These are phyloP conservation scores for Camellia granthamiana DNA, from an alignment of 148 eudicot species.

Conservation along the genomic window DNA sequence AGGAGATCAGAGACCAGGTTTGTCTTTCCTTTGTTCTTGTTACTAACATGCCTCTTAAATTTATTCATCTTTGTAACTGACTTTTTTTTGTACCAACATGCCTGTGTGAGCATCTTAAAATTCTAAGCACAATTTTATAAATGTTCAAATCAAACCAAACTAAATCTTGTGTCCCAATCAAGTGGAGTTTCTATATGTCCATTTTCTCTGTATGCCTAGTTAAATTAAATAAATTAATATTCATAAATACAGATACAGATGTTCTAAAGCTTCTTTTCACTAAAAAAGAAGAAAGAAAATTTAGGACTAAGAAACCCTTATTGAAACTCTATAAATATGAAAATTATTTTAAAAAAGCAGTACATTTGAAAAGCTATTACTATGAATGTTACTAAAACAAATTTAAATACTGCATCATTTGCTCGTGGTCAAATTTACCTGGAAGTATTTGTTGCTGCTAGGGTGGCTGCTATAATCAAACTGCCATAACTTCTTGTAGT, in stretches of 20 bases:
- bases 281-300: too few species aligned
- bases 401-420: not conserved
- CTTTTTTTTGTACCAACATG: not conserved
- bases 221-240: too few species aligned
- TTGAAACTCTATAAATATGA: too few species aligned
- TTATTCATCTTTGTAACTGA: not conserved
- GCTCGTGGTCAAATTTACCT: not conserved
- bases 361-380: too few species aligned
- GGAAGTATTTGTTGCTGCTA: not conserved
- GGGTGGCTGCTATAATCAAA: not conserved
- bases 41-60: not conserved
- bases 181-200: too few species aligned
- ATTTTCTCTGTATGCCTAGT: too few species aligned
- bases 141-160: not conserved
- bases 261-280: too few species aligned
- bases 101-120: not conserved
- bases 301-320: too few species aligned
- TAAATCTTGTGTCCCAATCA: not conserved
- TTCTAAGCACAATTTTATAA: not conserved
- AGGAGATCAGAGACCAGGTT: conserved; percentile 63
- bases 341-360: too few species aligned
- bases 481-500: not conserved
- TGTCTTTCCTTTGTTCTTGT: not conserved
- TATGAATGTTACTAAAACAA: not conserved
- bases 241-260: not conserved